Percentiles rank a stretch among this genome's conserved stretches.
Evolutionary conservation across 371 early-diverging fungal genomes (phyloP).

Genomic region (Apophysomyces trapeziformis): DNA sequence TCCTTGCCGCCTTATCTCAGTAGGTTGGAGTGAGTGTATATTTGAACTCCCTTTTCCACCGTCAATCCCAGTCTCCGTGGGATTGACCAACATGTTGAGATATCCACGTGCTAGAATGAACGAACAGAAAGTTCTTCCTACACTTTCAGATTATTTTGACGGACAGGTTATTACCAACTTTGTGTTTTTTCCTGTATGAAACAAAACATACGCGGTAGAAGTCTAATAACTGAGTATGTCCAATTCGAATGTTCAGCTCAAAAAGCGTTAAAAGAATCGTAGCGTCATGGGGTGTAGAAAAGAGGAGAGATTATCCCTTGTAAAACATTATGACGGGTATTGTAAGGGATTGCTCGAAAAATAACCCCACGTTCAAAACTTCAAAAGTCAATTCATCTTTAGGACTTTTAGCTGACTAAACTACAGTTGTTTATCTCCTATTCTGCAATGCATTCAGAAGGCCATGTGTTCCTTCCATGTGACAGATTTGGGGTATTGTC

Average conservation of each 20-base stretch:
- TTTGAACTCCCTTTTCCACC: neutral
- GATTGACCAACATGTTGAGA: conserved; percentile 7
- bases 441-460: neutral
- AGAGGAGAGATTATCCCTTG: conserved; percentile 7
- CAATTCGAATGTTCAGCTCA: neutral
- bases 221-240: too few species aligned
- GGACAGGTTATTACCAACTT: too few species aligned
- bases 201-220: too few species aligned
- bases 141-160: neutral
- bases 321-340: neutral
- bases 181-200: too few species aligned
- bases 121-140: neutral
- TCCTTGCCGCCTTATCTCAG: conserved; percentile 1
- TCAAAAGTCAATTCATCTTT: too few species aligned
- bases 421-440: conserved; percentile 8
- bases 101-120: neutral
- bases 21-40: neutral
- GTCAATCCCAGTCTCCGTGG: conserved; percentile 10
- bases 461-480: conserved; percentile 4
- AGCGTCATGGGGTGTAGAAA: neutral
- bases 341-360: neutral
- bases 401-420: neutral
- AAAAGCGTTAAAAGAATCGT: neutral
- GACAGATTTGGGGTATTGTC: neutral
- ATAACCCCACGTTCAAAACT: neutral